Evolutionary conservation across 495 filamentous ascomycete genomes (phyloP), one percentile per base, ranked within the genome.

Genomic region (Halenospora varia): DNA sequence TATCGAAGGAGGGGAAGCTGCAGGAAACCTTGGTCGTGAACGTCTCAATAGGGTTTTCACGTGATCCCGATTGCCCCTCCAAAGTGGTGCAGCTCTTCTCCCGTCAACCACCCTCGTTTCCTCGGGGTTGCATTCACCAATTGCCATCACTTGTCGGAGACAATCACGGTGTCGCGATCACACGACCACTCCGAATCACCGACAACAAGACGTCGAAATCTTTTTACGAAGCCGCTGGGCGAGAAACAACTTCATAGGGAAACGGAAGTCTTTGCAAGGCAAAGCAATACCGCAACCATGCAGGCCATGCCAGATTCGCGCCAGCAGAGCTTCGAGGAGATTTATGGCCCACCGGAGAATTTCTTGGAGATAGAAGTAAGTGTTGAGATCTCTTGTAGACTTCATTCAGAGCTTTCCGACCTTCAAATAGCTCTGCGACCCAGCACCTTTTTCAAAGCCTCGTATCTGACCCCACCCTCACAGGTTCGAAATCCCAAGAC

Each of bases 341-440:
- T 97, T 70, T 98, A 98, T 71, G 94, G 92, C 3, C 92, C 92
- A 13, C 94, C 95, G 15, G 94, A 98, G 81, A 98, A 98, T 74
- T 96, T 97, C 70, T 82, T 98, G 39, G 94, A 98, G 76, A 95
- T 98, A 46, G 95, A 98, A 75, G 94, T 97, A 63, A 59, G 78
- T 70, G 2, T 15, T 20, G 26, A 51, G 41, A 3, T 11, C 22
- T 49, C 46, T 56, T 3, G 48, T 35, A 13, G 6, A 6, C 13
- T 35, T 35, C 29, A 35, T 13, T 13, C 4, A 4, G 29, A 35
- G 29, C 48, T 29, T 15, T 50, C 45, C 8, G 8, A 23, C 15
- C 8, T 18, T 19, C 48, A n/a, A 1, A 42, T 29, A 55, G 23
- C 22, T 19, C 25, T 55, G 10, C 22, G 3, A 10, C 15, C 45